Percentiles rank a stretch among this genome's conserved stretches.
Evolutionary conservation across 768 basidiomycete genomes (phyloP).

Genomic region (Panus rudis): DNA sequence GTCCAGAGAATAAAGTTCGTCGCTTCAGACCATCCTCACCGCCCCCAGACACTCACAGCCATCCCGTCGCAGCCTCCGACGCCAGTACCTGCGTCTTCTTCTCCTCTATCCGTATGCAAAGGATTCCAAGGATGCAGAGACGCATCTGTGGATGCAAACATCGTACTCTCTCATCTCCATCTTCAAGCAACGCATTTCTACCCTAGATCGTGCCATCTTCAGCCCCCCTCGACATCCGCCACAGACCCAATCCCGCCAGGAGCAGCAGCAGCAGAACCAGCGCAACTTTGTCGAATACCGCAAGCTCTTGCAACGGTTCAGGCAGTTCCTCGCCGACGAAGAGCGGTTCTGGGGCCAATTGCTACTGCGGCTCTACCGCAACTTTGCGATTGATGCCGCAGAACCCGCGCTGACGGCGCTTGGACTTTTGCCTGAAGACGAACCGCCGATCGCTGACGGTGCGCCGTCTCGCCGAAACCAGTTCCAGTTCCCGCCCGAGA

Average conservation of each 20-base stretch:
- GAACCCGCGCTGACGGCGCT: conserved; percentile 49
- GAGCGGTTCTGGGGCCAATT: conserved; percentile 89
- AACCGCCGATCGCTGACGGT: conserved; percentile 15
- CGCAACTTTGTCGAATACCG: conserved; percentile 79
- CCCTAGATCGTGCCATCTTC: conserved; percentile 53
- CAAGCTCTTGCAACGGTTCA: conserved; percentile 81
- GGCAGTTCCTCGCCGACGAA: conserved; percentile 83
- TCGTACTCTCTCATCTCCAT: conserved; percentile 77
- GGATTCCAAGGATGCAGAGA: conserved; percentile 76
- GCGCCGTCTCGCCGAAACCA: conserved; percentile 42
- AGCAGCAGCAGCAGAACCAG: conserved; percentile 26
- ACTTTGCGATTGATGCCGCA: conserved; percentile 65
- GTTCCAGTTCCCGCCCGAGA: conserved; percentile 56
- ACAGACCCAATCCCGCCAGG: conserved; percentile 24
- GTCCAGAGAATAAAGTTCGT: conserved; percentile 81
- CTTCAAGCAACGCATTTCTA: conserved; percentile 71
- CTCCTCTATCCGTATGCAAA: conserved; percentile 61
- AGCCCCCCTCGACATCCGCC: conserved; percentile 24
- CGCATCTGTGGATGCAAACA: conserved; percentile 88
- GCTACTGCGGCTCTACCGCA: conserved; percentile 63
- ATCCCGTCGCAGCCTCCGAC: conserved; percentile 54
- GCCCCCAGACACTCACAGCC: no score
- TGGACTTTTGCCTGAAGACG: conserved; percentile 42
- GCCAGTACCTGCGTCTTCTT: conserved; percentile 61
- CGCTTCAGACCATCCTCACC: no score